Percentiles rank a stretch among this genome's conserved stretches.
These are phyloP conservation scores for Saccharomycopsis hybrid DNA, from an alignment of 1,139 yeast genomes.

Conservation along the genomic window DNA sequence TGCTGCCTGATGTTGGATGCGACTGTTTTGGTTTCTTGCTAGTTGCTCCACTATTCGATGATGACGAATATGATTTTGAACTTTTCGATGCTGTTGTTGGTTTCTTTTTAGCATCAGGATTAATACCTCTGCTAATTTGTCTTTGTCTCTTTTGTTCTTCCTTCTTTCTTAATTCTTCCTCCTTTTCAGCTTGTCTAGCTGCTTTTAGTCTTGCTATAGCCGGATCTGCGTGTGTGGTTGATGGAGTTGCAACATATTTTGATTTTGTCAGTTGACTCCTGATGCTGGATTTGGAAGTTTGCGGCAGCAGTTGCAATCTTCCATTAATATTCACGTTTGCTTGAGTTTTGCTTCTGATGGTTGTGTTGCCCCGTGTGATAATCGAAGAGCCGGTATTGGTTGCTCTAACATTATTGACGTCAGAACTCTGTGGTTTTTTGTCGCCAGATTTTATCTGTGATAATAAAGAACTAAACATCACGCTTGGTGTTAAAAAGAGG, in stretches of 20 bases:
- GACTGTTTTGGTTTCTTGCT: background rate
- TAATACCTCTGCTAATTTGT: constrained; percentile 11
- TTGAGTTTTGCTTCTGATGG: no score
- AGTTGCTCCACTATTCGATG: background rate
- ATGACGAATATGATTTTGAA: background rate
- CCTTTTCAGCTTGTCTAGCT: constrained; percentile 50
- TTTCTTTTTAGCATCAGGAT: constrained; percentile 10
- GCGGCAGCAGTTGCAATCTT: constrained; percentile 24
- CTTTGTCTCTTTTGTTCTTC: constrained; percentile 21
- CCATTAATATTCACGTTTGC: no score
- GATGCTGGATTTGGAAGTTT: constrained; percentile 20
- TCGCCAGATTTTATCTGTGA: constrained; percentile 25
- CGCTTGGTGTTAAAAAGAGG: background rate
- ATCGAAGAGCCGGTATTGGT: no score
- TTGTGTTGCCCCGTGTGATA: no score
- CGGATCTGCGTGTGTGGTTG: no score
- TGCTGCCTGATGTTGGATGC: constrained; percentile 1
- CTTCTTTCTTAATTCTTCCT: constrained; percentile 34
- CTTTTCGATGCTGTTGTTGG: background rate
- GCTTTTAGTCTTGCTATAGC: constrained; percentile 54
- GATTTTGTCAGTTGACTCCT: no score
- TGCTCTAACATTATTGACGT: no score
- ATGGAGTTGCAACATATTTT: no score
- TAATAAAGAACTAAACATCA: constrained; percentile 26
- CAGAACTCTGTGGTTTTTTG: no score